Evolutionary conservation across 108 stramenopile species (phyloP).

Genomic region (Pinguiococcus pyrenoidosus): DNA sequence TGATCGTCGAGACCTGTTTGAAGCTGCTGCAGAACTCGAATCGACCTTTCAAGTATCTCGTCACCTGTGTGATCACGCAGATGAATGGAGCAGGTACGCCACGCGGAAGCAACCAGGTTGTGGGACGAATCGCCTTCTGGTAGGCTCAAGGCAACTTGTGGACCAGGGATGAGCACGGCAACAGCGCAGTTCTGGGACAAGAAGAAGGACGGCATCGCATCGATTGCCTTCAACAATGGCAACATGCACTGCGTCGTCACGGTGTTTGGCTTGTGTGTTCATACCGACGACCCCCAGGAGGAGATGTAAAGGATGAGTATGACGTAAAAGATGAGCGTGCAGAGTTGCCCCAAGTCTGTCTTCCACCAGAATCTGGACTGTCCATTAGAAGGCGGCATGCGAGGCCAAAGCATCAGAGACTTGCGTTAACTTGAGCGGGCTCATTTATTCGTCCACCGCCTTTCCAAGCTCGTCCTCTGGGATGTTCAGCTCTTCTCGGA

Average conservation of each 20-base stretch:
- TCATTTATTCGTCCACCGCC: no score
- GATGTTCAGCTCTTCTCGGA: no score
- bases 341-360: no score
- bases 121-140: constrained; percentile 58
- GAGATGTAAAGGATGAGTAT: constrained; percentile 17
- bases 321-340: background rate
- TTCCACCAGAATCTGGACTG: no score
- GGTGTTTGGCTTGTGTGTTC: constrained; percentile 45
- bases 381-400: no score
- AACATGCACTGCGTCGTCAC: constrained; percentile 63
- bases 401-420: no score
- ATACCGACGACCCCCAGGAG: constrained; percentile 38
- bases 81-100: constrained; percentile 60
- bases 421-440: no score
- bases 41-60: constrained; percentile 61
- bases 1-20: constrained; percentile 49
- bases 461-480: no score
- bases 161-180: background rate
- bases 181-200: background rate
- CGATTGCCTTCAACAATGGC: constrained; percentile 54
- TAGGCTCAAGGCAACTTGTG: constrained; percentile 1
- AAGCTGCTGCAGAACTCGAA: constrained; percentile 57
- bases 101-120: constrained; percentile 49
- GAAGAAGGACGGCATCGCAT: constrained; percentile 8
- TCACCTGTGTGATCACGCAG: constrained; percentile 64